These are phyloP conservation scores for Gymnopus androsaceus DNA, from an alignment of 1,284 basidiomycete species.

Conservation along the genomic window DNA sequence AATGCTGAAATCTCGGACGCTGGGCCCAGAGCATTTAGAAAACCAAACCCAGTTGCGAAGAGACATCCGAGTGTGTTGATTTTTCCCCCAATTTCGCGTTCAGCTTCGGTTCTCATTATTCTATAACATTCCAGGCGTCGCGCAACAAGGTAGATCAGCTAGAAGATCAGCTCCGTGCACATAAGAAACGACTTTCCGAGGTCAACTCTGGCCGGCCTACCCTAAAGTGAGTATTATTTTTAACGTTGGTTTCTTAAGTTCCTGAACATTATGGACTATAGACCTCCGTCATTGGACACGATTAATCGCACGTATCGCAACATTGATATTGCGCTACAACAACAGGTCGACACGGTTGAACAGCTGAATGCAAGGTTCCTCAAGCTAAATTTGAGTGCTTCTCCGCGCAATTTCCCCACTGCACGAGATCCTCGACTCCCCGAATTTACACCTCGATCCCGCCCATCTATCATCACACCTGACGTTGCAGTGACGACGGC, in stretches of 20 bases:
- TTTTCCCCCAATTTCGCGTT: conserved; percentile 5
- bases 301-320: conserved; percentile 84
- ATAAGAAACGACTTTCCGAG: conserved; percentile 70
- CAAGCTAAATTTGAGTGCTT: conserved; percentile 46
- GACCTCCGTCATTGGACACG: conserved; percentile 81
- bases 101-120: conserved; percentile 12
- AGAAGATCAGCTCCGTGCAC: conserved; percentile 68
- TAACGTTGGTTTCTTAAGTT: not conserved
- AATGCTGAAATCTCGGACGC: conserved; percentile 76
- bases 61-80: conserved; percentile 58
- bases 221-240: conserved; percentile 53
- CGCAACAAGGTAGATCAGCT: conserved; percentile 76
- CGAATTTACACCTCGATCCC: conserved; percentile 22
- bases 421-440: conserved; percentile 43
- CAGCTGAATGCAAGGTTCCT: conserved; percentile 57
- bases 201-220: conserved; percentile 63
- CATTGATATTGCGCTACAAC: conserved; percentile 69
- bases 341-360: conserved; percentile 62
- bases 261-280: conserved; percentile 31
- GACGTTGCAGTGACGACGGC: conserved; percentile 72
- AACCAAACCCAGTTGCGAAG: conserved; percentile 76
- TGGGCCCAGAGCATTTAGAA: conserved; percentile 89
- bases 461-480: conserved; percentile 53
- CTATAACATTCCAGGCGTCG: conserved; percentile 48
- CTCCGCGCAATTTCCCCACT: conserved; percentile 21